Evolutionary conservation across 2,329 filamentous ascomycete species (phyloP), one percentile per base, ranked within the genome.

Genomic region (Simplicillium sp.): DNA sequence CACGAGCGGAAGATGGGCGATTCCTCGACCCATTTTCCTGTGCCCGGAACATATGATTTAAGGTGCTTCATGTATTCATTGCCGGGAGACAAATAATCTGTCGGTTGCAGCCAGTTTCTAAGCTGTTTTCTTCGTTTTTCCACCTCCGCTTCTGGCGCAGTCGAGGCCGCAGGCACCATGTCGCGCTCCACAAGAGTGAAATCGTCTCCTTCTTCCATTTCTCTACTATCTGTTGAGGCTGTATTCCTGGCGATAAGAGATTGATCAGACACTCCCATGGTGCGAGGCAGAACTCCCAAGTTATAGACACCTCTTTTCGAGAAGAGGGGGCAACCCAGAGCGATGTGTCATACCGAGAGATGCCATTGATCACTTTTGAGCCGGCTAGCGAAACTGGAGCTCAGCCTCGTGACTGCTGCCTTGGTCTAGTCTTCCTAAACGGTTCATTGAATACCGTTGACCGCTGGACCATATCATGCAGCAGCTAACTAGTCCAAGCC

Each of bases 21-120:
- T 20, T 53, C 34, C 13, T 48, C 48, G 1, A 56, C 38, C 53
- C 53, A 56, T 1, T 51, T 35, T 0, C 53, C 54, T 3, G 54
- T 56, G 0, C 52, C 51, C 3, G 53, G 53, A 7, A 51, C 46
- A 28, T 53, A 47, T 1, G 52, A 52, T 2, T 44, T 29, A 0
- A 54, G 42, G 35, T 56, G 54, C 4, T 50, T 48, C 2, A 48
- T 48, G 32, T 50, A 56, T 29, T 56, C 54, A 13, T 51, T 46
- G 4, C 49, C 52, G 2, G 52, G 51, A 2, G 50, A 48, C 2
- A 53, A 44, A 28, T 55, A 56, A 20, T 56, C 51, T 2, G 52
- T 56, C 1, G 54, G 54, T 20, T 56, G 44, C 3, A 56, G 50
- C 54, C 54, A 56, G 4, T 14, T 20, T n/a, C n/a, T n/a, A 9